These are phyloP conservation scores for Blechomonas ayalai DNA, from an alignment of 208 protist genomes.

Conservation along the genomic window DNA sequence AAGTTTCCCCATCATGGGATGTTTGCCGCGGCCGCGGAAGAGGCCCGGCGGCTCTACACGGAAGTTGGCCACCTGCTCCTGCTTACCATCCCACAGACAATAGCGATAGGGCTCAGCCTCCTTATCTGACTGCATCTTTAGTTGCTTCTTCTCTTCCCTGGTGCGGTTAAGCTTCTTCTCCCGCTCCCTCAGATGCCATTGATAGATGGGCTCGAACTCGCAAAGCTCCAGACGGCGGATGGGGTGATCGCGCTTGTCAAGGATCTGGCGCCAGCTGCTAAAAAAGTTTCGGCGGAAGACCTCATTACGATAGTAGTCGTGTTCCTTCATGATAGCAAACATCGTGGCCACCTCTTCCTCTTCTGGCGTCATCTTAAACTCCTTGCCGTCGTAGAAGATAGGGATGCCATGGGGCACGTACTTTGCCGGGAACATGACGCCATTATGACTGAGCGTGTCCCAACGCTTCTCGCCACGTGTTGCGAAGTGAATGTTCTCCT, in stretches of 20 bases:
- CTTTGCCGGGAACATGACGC: constrained; percentile 95
- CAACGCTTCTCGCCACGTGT: constrained; percentile 84
- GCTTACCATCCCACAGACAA: constrained; percentile 91
- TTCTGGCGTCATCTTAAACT: constrained; percentile 89
- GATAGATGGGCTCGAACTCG: constrained; percentile 96
- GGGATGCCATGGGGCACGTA: constrained; percentile 96
- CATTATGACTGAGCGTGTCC: constrained; percentile 95
- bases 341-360: constrained; percentile 99
- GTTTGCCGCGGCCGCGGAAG: constrained; percentile 97
- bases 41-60: constrained; percentile 97
- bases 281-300: constrained; percentile 98
- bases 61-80: constrained; percentile 97
- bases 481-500: constrained; percentile 61
- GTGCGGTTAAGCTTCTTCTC: constrained; percentile 84
- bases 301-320: constrained; percentile 94
- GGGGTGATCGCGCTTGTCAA: constrained; percentile 82
- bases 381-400: constrained; percentile 92
- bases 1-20: constrained; percentile 94
- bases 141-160: constrained; percentile 92
- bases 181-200: constrained; percentile 81
- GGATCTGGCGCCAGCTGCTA: constrained; percentile 84
- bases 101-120: constrained; percentile 87
- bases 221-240: constrained; percentile 94
- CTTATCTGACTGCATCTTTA: constrained; percentile 74
- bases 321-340: constrained; percentile 92